Evolutionary conservation across 371 early-diverging fungal genomes (phyloP).

Genomic region (Rhizopus arrhizus): DNA sequence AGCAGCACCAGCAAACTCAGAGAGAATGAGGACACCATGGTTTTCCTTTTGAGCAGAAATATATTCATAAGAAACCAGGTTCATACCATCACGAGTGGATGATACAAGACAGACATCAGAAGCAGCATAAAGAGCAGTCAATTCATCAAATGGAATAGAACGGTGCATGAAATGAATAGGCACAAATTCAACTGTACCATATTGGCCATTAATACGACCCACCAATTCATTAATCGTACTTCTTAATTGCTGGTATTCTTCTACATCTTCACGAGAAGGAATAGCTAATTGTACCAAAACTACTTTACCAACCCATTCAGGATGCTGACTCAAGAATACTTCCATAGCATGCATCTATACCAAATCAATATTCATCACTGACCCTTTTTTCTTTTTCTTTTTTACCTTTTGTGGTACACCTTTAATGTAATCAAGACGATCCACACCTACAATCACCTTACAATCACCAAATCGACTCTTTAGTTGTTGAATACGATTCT

Average conservation of each 20-base stretch:
- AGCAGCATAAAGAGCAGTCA: slow-evolving; percentile 94
- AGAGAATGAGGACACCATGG: slow-evolving; percentile 96
- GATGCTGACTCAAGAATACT: slow-evolving; percentile 86
- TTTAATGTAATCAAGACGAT: slow-evolving; percentile 99
- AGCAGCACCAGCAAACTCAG: slow-evolving; percentile 99
- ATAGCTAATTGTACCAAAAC: slow-evolving; percentile 99
- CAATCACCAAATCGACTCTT: slow-evolving; percentile 86
- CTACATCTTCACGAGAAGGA: slow-evolving; percentile 95
- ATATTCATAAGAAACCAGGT: slow-evolving; percentile 97
- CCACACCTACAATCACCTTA: slow-evolving; percentile 97
- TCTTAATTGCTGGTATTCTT: slow-evolving; percentile 94
- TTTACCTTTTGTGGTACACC: slow-evolving; percentile 94
- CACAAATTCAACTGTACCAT: slow-evolving; percentile 92
- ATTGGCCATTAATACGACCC: slow-evolving; percentile 94
- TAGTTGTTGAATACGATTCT: slow-evolving; percentile 75
- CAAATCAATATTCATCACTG: neutral
- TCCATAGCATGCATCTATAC: slow-evolving; percentile 90
- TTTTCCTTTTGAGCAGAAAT: slow-evolving; percentile 92
- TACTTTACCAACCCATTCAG: slow-evolving; percentile 92
- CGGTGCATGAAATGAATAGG: slow-evolving; percentile 98
- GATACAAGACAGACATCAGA: slow-evolving; percentile 97
- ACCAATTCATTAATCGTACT: slow-evolving; percentile 93
- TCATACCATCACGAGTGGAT: slow-evolving; percentile 99
- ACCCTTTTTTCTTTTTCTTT: too few species aligned
- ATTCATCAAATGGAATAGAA: slow-evolving; percentile 93